Evolutionary conservation across 2,329 filamentous ascomycete species (phyloP).

Genomic region (Colletotrichum orbiculare): DNA sequence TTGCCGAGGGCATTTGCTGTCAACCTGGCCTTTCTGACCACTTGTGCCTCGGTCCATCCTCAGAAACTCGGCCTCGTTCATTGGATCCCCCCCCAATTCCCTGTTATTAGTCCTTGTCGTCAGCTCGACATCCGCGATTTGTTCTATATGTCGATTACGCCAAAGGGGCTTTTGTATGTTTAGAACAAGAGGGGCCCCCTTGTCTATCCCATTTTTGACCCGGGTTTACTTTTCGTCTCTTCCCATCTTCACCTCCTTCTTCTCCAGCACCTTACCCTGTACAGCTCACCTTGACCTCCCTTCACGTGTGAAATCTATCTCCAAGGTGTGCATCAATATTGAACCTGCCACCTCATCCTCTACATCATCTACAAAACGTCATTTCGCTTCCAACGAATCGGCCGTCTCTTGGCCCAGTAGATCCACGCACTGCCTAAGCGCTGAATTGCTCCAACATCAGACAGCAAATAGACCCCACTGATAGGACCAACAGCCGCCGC

Average conservation of each 20-base stretch:
- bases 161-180: not conserved
- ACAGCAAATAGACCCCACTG: slow-evolving; percentile 3
- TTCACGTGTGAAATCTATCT: not conserved
- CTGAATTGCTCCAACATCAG: not conserved
- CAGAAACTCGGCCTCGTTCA: slow-evolving; percentile 29
- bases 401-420: slow-evolving; percentile 3
- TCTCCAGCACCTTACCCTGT: not conserved
- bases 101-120: too few relatives aligned
- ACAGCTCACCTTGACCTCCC: not conserved
- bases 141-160: not conserved
- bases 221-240: slow-evolving; percentile 8
- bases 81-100: slow-evolving; percentile 21
- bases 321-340: not conserved
- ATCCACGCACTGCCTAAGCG: slow-evolving; percentile 25
- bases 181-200: slow-evolving; percentile 17
- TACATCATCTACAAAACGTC: too few relatives aligned
- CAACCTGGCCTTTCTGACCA: slow-evolving; percentile 17
- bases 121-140: not conserved
- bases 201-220: slow-evolving; percentile 11
- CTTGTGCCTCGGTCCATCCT: slow-evolving; percentile 36
- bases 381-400: slow-evolving; percentile 9
- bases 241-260: slow-evolving; percentile 17
- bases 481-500: not conserved
- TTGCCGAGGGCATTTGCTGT: slow-evolving; percentile 34
- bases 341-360: not conserved